Percentiles rank a stretch among this genome's conserved stretches.
Evolutionary conservation across 2,329 filamentous ascomycete genomes (phyloP).

Genomic region (Dactylellina haptotyla): DNA sequence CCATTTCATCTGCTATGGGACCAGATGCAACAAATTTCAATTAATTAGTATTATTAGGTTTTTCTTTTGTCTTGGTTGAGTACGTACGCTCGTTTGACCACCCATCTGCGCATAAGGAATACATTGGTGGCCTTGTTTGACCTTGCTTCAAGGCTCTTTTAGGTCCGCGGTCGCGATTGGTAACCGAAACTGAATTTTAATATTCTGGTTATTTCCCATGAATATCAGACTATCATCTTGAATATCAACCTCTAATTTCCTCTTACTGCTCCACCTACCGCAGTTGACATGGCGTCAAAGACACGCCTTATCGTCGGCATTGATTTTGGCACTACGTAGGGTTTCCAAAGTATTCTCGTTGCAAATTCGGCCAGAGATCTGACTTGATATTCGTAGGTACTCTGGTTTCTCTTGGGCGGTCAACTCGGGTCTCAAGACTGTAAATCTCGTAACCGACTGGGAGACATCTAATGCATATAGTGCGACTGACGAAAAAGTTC

Average conservation of each 20-base stretch:
- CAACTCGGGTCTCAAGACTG: background rate
- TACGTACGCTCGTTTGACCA: too few species aligned
- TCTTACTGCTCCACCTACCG: background rate
- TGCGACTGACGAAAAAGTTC: conserved; percentile 4
- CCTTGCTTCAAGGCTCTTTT: too few species aligned
- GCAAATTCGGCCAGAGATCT: background rate
- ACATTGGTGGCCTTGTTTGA: too few species aligned
- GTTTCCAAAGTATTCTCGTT: background rate
- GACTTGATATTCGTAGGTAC: background rate
- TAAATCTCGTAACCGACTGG: conserved; percentile 11
- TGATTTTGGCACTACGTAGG: conserved; percentile 19
- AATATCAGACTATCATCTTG: background rate
- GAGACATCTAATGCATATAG: background rate
- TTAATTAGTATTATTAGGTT: too few species aligned
- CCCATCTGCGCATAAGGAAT: too few species aligned
- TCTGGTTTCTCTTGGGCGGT: conserved; percentile 12
- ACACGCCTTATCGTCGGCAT: conserved; percentile 3
- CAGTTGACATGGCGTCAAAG: background rate
- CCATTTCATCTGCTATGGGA: too few species aligned
- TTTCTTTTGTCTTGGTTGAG: too few species aligned
- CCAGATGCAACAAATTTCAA: too few species aligned
- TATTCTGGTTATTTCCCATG: too few species aligned
- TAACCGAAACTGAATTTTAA: too few species aligned
- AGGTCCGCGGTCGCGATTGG: too few species aligned
- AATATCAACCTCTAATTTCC: too few species aligned